Evolutionary conservation across 2,329 filamentous ascomycete genomes (phyloP), one percentile per base, ranked within the genome.

Genomic region (Talaromyces pinophilus): DNA sequence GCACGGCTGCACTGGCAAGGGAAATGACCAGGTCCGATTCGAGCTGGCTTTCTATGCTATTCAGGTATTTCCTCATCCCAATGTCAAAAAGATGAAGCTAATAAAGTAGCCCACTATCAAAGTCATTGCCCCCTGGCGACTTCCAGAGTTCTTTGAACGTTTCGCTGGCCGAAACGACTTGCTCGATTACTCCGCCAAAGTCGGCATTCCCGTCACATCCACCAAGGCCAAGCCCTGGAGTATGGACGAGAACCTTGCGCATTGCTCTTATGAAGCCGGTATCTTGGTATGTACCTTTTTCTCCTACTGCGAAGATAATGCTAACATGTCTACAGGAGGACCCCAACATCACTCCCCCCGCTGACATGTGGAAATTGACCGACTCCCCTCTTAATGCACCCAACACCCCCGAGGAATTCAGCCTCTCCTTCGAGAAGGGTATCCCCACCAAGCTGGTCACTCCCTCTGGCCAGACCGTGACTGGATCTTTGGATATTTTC

Each of bases 331-430:
- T 57, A 67, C 62, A 62, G 62, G 79, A 81, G 71, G 79, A 88
- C 72, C 86, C 86, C 67, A 72, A 80, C 75, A 82, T 85, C 72
- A 87, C 88, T 67, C 87, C 91, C 44, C 90, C 91, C 64, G 83
- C 86, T 71, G 90, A 93, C 77, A 91, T 94, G 88, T 94, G 92
- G 92, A 93, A 74, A 71, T 71, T 79, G 73, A 90, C 88, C 66
- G 80, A 85, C 66, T 88, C 90, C 73, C 90, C 90, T 48, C 79
- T 86, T 69, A 86, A 87, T 68, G 91, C 90, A 2, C 90, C 91
- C 67, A 85, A 92, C 75, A 82, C 85, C 74, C 89, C 90, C 44
- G 85, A 88, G 75, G 87, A 92, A 77, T 88, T 93, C 81, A 89
- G 87, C 67, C 76, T 93, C 68, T 80, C 85, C 76, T 93, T 93